Base-by-base conservation (phyloP, 768 basidiomycete genomes). In the Cyathus striatus region DNA sequence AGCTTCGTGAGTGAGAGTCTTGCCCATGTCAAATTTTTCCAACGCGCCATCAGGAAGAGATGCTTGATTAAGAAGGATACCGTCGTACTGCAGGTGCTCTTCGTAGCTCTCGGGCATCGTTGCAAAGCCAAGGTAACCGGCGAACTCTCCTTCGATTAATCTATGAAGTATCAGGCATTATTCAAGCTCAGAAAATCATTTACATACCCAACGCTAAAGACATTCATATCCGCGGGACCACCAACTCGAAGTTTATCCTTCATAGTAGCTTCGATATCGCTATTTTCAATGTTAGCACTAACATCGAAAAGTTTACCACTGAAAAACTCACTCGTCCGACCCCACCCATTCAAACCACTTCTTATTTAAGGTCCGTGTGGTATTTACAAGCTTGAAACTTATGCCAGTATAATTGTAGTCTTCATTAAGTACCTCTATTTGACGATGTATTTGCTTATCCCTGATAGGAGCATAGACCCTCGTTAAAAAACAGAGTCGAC, bases 1-100 rank as follows among this genome's bases (percentile, higher is more conserved):
- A 16, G 52, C 51, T 48, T 69, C 68, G 45, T 68, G 68, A 5
- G 64, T 65, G 23, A 66, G 35, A 2, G 65, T 66, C 38, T 55
- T 36, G 17, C 58, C 60, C 9, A 54, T 41, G 49, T 74, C 60
- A 56, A 61, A 71, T 49, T 53, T 50, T 5, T 43, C 27, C 17
- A 52, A 55, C 20, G 49, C 41, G 21, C 58, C 67, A 41, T 60
- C 64, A 3, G 68, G 66, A 7, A 68, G 49, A 9, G 60, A 54
- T 4, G 51, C 43, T 41, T 58, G 61, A n/a, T 51, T 49, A 17
- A 69, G 50, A 22, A 69, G 60, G 18, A 69, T 60, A n/a, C 68
- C 69, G 40, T 72, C 69, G 36, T 64, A 54, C 13, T 40, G 43
- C 12, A 63, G 59, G 10, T 39, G 42, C 14, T 33, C 41, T 4